Evolutionary conservation across 495 filamentous ascomycete genomes (phyloP), one percentile per base, ranked within the genome.

Genomic region (Sphaerosporella brunnea): DNA sequence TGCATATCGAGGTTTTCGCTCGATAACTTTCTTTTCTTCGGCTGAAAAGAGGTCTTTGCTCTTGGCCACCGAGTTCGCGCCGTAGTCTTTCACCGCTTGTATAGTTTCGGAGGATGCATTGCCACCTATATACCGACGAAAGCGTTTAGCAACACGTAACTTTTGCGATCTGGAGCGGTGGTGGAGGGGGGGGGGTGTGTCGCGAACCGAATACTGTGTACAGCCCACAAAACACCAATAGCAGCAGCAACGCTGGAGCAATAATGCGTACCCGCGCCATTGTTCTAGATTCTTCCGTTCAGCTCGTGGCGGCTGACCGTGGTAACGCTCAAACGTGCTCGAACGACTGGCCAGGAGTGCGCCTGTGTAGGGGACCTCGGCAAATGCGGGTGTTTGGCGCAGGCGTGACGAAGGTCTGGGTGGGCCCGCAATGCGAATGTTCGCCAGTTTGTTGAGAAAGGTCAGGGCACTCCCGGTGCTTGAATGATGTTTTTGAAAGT

Each of bases 231-330:
- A 47, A 49, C 20, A 55, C 36, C 11, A 45, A 15, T 5, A 55
- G 16, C 19, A 58, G 28, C 28, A 56, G 8, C n/a, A 50, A 13
- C 7, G 46, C 36, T 26, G 45, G 28, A 20, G 48, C 40, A 43
- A 56, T 38, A 25, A 58, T 30, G 36, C 55, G 53, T 36, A 51
- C 48, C 18, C 55, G 48, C 18, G 55, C 41, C 55, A 58, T 58
- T n/a, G n/a, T n/a, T n/a, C n/a, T n/a, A n/a, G n/a, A n/a, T n/a
- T n/a, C n/a, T n/a, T n/a, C n/a, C n/a, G n/a, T n/a, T n/a, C n/a
- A n/a, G n/a, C n/a, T n/a, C n/a, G n/a, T n/a, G n/a, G n/a, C n/a
- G n/a, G n/a, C n/a, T n/a, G n/a, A n/a, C n/a, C n/a, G n/a, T n/a
- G n/a, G n/a, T n/a, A n/a, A n/a, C n/a, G n/a, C n/a, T n/a, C n/a